phyloP scores from a whole-genome alignment of 768 basidiomycete genomes.

The Gautieria morchelliformis region DNA sequence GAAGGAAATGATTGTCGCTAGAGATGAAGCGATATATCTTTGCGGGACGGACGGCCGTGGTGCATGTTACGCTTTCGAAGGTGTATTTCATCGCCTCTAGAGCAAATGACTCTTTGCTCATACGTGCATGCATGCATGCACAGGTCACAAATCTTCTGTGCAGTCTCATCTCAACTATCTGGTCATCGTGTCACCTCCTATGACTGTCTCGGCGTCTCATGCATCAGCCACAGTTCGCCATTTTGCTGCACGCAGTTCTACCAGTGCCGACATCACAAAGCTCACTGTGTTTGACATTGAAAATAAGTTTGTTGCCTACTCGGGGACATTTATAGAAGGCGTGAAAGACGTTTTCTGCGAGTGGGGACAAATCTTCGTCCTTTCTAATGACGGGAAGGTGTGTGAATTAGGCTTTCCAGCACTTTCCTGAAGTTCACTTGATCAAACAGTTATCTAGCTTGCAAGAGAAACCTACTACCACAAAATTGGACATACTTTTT shows the following conservation, averaged over 20 bases:
- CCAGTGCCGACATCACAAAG: conserved; percentile 56
- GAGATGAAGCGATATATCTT: conserved; percentile 87
- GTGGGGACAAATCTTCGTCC: conserved; percentile 72
- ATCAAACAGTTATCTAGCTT: conserved; percentile 48
- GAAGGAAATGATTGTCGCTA: conserved; percentile 73
- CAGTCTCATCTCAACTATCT: conserved; percentile 75
- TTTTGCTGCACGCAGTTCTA: conserved; percentile 42
- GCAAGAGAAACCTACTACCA: conserved; percentile 69
- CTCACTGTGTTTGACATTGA: conserved; percentile 86
- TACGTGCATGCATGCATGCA: too few species aligned
- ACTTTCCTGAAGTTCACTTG: background rate
- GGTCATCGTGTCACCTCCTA: conserved; percentile 82
- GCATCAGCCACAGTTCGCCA: conserved; percentile 71
- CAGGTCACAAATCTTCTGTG: conserved; percentile 71
- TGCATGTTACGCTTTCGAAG: conserved; percentile 87
- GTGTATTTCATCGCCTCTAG: conserved; percentile 27
- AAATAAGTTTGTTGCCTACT: conserved; percentile 84
- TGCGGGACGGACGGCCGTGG: conserved; percentile 77
- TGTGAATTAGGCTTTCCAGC: conserved; percentile 11
- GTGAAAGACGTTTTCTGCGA: conserved; percentile 75
- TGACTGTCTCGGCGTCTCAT: conserved; percentile 54
- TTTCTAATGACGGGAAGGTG: conserved; percentile 74
- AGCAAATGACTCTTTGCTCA: background rate
- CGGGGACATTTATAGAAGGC: conserved; percentile 71
- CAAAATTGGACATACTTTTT: conserved; percentile 83